Conservation (phyloP, 1,284 basidiomycete genomes). For the Sphagnurus paluster region DNA sequence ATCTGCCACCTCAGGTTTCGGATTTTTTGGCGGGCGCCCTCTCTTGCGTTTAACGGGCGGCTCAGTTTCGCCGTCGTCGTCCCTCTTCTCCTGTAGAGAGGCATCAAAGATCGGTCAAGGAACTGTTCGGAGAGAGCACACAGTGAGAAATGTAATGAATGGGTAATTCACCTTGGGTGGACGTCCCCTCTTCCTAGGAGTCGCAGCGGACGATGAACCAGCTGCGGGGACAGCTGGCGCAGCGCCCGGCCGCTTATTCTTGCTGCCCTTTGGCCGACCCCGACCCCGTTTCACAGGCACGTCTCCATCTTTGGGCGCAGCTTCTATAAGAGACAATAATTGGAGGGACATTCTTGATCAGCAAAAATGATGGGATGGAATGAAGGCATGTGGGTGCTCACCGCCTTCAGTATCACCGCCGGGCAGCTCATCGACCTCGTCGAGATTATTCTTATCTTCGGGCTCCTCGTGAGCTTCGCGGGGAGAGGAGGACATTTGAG, state of each 20-base stretch:
- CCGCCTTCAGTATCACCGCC: constrained; percentile 39
- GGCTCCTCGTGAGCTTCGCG: constrained; percentile 37
- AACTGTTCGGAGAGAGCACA: constrained; percentile 25
- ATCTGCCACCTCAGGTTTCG: constrained; percentile 48
- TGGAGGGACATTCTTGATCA: constrained; percentile 21
- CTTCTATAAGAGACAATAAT: constrained; percentile 23
- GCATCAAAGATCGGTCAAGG: constrained; percentile 20
- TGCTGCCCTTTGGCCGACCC: constrained; percentile 79
- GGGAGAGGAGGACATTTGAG: constrained; percentile 42
- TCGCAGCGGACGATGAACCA: constrained; percentile 34
- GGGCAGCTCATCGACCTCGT: constrained; percentile 40
- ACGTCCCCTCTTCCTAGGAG: constrained; percentile 66
- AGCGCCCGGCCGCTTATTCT: constrained; percentile 68
- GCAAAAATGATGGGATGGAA: constrained; percentile 21
- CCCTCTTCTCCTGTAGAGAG: constrained; percentile 52
- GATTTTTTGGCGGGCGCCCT: constrained; percentile 71
- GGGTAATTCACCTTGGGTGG: constrained; percentile 66
- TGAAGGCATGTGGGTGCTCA: constrained; percentile 24
- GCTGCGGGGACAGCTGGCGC: constrained; percentile 38
- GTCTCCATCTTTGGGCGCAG: constrained; percentile 20
- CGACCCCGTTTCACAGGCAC: constrained; percentile 63
- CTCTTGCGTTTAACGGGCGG: constrained; percentile 64
- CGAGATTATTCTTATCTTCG: constrained; percentile 37
- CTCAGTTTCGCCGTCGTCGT: constrained; percentile 43
- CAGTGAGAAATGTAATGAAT: constrained; percentile 16